Base-by-base conservation (phyloP, 208 protist species). In the Sergeia podlipaevii region DNA sequence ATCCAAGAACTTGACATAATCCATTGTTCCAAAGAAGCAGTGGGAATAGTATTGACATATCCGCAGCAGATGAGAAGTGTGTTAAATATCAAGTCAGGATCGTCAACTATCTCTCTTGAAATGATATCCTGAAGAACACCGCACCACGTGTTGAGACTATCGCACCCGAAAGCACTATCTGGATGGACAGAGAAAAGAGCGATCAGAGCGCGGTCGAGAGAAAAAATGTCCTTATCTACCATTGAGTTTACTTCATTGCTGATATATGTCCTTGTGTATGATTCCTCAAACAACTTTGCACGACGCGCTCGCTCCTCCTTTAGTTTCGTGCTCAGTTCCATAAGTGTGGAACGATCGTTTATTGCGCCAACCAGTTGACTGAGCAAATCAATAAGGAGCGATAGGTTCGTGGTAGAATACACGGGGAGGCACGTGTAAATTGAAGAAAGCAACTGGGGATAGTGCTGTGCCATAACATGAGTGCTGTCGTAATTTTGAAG, bases 181-280 rank as follows among this genome's bases (percentile, higher is more conserved):
- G 75, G 81, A 29, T 76, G 65, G 4, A 60, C 29, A 15, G 67
- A 48, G 15, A 85, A 45, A 18, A 85, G 57, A 10, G 60, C 72
- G 7, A 81, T 61, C 34, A 90, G 62, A 20, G 65, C 83, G 21
- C 78, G 78, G 60, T 95, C 84, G 18, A 95, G 54, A 0, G 74
- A 79, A 59, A 95, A 92, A 23, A 95, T 59, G 70, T 95, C 88
- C 38, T 89, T 89, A 57, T 95, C 78, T 11, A 95, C 38, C 0
- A 84, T 53, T 7, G 45, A 58, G 56, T 95, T 95, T 5, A 71
- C 62, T 27, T 55, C 44, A 24, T 77, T 61, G 24, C 72, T 60
- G 18, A 91, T 70, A 51, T 83, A 91, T 17, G 61, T 54, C 18
- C 50, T 56, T 17, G 62, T 48, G 53, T 95, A 95, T 7, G 81